These are phyloP conservation scores for Cokeromyces recurvatus DNA, from an alignment of 371 early-diverging fungal genomes.

Conservation along the genomic window DNA sequence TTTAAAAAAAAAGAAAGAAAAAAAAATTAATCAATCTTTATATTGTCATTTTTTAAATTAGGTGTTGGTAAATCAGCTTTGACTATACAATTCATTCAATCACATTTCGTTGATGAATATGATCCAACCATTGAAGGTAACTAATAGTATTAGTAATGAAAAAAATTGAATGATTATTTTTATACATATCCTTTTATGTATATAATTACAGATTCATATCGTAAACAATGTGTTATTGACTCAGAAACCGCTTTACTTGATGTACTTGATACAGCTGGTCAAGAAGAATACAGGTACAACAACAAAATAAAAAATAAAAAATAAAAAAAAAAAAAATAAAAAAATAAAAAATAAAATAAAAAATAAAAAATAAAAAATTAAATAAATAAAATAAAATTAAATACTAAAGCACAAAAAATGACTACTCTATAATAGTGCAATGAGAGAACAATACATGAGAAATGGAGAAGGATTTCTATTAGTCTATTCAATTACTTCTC, in stretches of 20 bases:
- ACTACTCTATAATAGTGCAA: conserved; percentile 59
- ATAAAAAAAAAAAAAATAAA: no score
- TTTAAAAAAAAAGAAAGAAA: background rate
- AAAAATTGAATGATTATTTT: background rate
- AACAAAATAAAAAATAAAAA: no score
- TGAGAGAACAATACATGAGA: conserved; percentile 80
- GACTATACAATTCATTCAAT: conserved; percentile 89
- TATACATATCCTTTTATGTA: background rate
- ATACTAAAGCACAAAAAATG: no score
- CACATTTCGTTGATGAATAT: conserved; percentile 89
- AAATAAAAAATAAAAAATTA: no score
- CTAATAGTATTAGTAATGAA: background rate
- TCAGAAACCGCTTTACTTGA: conserved; percentile 79
- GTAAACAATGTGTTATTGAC: conserved; percentile 85
- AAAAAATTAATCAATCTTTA: no score
- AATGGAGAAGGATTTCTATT: conserved; percentile 49
- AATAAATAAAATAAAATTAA: no score
- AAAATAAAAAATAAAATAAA: no score
- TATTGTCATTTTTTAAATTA: conserved; percentile 7
- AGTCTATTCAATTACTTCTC: conserved; percentile 70
- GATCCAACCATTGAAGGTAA: conserved; percentile 92
- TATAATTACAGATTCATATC: conserved; percentile 80
- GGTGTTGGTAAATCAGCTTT: conserved; percentile 85
- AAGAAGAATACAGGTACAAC: conserved; percentile 79
- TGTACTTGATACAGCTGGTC: conserved; percentile 92